These are phyloP conservation scores for Brassica cretica DNA, from an alignment of 345 rosid genomes.

Conservation along the genomic window DNA sequence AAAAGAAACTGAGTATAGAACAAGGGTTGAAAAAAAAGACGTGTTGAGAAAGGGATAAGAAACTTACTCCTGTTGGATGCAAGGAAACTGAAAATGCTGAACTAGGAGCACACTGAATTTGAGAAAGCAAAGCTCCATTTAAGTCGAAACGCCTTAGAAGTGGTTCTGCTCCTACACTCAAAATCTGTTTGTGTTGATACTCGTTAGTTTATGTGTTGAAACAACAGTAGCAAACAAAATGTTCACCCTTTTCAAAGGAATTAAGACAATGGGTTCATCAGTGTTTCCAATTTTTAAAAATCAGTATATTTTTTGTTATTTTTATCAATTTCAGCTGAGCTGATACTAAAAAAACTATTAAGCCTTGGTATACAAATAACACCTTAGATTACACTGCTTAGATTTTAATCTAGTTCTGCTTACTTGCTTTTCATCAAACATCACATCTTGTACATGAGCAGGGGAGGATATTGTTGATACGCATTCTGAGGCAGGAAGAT, in stretches of 20 bases:
- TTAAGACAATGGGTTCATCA: neutral
- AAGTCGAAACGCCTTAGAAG: conserved; percentile 68
- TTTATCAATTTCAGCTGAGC: neutral
- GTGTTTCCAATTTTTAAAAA: conserved; percentile 4
- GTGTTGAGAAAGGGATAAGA: neutral
- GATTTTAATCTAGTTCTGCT: conserved; percentile 31
- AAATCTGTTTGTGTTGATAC: conserved; percentile 51
- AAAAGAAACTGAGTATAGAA: neutral
- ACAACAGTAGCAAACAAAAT: neutral
- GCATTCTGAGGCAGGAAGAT: conserved; percentile 81
- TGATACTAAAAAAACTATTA: neutral
- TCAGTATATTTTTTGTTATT: neutral
- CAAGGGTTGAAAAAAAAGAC: neutral
- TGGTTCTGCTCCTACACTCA: conserved; percentile 88
- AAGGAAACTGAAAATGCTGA: conserved; percentile 78
- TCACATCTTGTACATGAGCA: conserved; percentile 68
- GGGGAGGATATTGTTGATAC: conserved; percentile 52
- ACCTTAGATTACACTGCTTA: neutral
- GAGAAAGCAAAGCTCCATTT: conserved; percentile 70
- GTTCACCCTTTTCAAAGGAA: neutral
- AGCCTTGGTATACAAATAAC: neutral
- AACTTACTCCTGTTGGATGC: conserved; percentile 75
- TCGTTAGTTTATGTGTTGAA: conserved; percentile 22
- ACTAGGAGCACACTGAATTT: conserved; percentile 79
- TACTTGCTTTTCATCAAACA: conserved; percentile 79